Percentiles rank a stretch among this genome's conserved stretches.
These are phyloP conservation scores for Suillus lakei DNA, from an alignment of 768 basidiomycete genomes.

Conservation along the genomic window DNA sequence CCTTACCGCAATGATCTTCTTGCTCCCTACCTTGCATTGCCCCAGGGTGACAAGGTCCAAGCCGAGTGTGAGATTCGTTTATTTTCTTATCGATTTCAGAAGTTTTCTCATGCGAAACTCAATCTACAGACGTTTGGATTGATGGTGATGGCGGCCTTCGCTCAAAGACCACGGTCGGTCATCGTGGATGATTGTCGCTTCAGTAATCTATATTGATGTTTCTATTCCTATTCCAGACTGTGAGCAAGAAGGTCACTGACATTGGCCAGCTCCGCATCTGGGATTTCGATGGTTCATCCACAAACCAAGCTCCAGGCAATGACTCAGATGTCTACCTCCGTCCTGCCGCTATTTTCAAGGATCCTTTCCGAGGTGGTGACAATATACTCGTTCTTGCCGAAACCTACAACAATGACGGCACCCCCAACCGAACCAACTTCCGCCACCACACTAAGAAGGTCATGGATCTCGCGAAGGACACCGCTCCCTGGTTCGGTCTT, in stretches of 20 bases:
- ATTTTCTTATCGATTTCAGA: slow-evolving; percentile 11
- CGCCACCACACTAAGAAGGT: slow-evolving; percentile 93
- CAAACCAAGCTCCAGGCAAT: slow-evolving; percentile 93
- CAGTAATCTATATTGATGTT: background rate
- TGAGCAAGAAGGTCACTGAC: slow-evolving; percentile 83
- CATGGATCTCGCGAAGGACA: slow-evolving; percentile 89
- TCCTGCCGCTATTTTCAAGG: slow-evolving; percentile 96
- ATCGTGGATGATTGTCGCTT: background rate
- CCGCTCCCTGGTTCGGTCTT: slow-evolving; percentile 93
- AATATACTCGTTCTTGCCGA: slow-evolving; percentile 98
- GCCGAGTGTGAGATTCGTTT: slow-evolving; percentile 76
- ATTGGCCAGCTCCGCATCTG: slow-evolving; percentile 93
- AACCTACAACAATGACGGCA: slow-evolving; percentile 99
- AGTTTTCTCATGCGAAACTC: slow-evolving; percentile 20
- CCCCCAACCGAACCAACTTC: slow-evolving; percentile 95
- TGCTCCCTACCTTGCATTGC: slow-evolving; percentile 85
- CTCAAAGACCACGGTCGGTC: slow-evolving; percentile 90
- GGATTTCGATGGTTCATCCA: slow-evolving; percentile 99
- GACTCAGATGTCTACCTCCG: slow-evolving; percentile 99
- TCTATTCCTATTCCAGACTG: slow-evolving; percentile 59
- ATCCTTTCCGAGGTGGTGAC: slow-evolving; percentile 98
- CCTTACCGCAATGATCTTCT: slow-evolving; percentile 83
- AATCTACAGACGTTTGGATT: slow-evolving; percentile 89
- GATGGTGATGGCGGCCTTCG: slow-evolving; percentile 94
- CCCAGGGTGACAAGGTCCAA: slow-evolving; percentile 91